phyloP scores from a whole-genome alignment of 805 yeast species.

The Peterozyma xylosa region DNA sequence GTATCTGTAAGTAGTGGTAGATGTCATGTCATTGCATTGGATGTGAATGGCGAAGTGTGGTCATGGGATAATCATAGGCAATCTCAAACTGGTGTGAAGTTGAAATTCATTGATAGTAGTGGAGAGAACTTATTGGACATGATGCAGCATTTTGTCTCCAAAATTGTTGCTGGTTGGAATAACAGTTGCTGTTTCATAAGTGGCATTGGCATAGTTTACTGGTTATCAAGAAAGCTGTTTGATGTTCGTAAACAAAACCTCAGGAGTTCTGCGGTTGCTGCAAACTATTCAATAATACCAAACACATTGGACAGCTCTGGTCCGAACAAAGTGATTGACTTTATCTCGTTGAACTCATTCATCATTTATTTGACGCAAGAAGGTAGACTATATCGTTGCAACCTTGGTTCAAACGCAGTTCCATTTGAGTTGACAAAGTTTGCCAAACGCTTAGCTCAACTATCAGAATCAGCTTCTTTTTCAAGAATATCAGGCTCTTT shows the following conservation, averaged over 20 bases:
- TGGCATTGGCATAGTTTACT: slow-evolving; percentile 47
- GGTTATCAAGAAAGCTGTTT: slow-evolving; percentile 33
- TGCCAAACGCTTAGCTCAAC: slow-evolving; percentile 11
- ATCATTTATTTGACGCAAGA: slow-evolving; percentile 39
- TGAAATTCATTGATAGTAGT: slow-evolving; percentile 27
- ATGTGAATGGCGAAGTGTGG: slow-evolving; percentile 39
- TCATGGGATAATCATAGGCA: slow-evolving; percentile 50
- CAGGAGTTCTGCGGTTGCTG: slow-evolving; percentile 24
- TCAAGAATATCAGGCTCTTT: slow-evolving; percentile 49
- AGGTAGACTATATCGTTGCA: slow-evolving; percentile 33
- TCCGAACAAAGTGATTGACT: slow-evolving; percentile 37
- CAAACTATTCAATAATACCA: slow-evolving; percentile 33
- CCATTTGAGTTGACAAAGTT: slow-evolving; percentile 21
- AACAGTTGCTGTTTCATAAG: slow-evolving; percentile 41
- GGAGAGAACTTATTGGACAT: slow-evolving; percentile 3
- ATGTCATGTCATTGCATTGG: slow-evolving; percentile 55
- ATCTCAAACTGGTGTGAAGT: slow-evolving; percentile 30
- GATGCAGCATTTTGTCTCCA: slow-evolving; percentile 25
- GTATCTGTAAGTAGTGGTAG: slow-evolving; percentile 55
- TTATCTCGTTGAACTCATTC: slow-evolving; percentile 44
- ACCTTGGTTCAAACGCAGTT: slow-evolving; percentile 11
- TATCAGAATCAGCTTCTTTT: slow-evolving; percentile 25
- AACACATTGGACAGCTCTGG: slow-evolving; percentile 27
- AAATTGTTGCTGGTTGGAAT: slow-evolving; percentile 65
- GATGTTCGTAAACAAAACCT: slow-evolving; percentile 12